Conservation (phyloP, 2,329 filamentous ascomycete species). For the Sarocladium brachiariae region DNA sequence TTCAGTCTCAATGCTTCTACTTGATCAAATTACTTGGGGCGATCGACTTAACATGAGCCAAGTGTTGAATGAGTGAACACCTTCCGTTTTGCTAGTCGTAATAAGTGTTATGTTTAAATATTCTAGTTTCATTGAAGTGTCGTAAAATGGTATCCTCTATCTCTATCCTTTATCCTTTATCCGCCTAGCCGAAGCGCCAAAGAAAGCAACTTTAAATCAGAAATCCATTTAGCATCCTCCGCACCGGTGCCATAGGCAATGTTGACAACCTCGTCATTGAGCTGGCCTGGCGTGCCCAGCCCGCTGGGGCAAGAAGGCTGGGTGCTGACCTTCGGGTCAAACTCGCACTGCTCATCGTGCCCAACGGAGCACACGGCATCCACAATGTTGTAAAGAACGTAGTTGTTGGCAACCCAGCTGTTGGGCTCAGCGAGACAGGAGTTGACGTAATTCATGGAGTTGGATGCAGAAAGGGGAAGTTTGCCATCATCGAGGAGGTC, state of each 20-base stretch:
- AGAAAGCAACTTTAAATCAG: not conserved
- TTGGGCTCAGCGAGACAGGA: constrained; percentile 36
- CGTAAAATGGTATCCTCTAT: too few species aligned
- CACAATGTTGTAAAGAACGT: constrained; percentile 46
- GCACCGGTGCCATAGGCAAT: constrained; percentile 44
- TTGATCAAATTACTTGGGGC: too few species aligned
- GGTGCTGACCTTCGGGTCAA: constrained; percentile 41
- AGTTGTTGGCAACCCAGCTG: constrained; percentile 46
- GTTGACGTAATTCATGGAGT: constrained; percentile 49
- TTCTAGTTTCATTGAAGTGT: too few species aligned
- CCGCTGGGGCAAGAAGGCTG: constrained; percentile 41
- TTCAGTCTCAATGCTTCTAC: too few species aligned
- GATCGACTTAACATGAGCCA: too few species aligned
- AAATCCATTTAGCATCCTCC: constrained; percentile 16
- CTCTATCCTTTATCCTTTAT: too few species aligned
- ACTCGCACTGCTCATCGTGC: constrained; percentile 41
- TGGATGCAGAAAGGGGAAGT: constrained; percentile 47
- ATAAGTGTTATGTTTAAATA: not conserved
- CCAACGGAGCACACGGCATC: constrained; percentile 44
- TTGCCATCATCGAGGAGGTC: constrained; percentile 42
- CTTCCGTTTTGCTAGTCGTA: too few species aligned
- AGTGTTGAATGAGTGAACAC: too few species aligned
- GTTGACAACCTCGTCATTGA: constrained; percentile 37
- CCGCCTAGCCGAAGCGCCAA: not conserved
- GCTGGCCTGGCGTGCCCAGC: not conserved